phyloP scores from a whole-genome alignment of 371 early-diverging fungal species.

The Mucor circinelloides region DNA sequence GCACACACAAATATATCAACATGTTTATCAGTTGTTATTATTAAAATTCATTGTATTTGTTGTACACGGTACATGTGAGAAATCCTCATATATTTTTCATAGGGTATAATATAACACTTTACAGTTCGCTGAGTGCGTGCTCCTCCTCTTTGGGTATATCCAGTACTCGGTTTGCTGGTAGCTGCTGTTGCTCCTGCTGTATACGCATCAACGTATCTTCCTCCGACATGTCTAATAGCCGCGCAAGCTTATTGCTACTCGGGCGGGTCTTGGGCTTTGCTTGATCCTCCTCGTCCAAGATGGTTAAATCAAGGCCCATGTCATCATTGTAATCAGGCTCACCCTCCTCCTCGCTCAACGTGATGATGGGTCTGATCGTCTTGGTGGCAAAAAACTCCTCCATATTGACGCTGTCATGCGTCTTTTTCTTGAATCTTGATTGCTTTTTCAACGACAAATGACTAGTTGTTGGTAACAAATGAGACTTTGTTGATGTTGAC shows the following conservation, averaged over 20 bases:
- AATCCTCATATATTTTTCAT: neutral
- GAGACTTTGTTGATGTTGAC: conserved; percentile 8
- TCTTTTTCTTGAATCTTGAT: neutral
- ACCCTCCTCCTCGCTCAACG: neutral
- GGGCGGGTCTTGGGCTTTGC: neutral
- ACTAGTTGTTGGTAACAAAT: neutral
- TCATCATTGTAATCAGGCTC: conserved; percentile 34
- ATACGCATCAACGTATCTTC: conserved; percentile 16
- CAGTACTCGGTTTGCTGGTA: neutral
- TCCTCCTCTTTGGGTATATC: neutral
- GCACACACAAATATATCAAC: conserved; percentile 1
- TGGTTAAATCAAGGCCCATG: conserved; percentile 41
- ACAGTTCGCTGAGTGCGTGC: neutral
- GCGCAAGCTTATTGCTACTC: conserved; percentile 31
- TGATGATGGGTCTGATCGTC: conserved; percentile 39
- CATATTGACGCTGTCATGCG: conserved; percentile 23
- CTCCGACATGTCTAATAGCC: conserved; percentile 41
- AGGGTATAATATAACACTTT: neutral
- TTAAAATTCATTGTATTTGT: neutral
- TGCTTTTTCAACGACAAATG: neutral
- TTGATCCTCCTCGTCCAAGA: conserved; percentile 21
- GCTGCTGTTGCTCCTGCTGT: neutral
- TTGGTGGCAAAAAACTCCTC: conserved; percentile 44
- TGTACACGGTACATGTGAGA: neutral
- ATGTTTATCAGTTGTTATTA: conserved; percentile 2